These are phyloP conservation scores for Candida sakaeoensis DNA, from an alignment of 805 yeast species.

Conservation along the genomic window DNA sequence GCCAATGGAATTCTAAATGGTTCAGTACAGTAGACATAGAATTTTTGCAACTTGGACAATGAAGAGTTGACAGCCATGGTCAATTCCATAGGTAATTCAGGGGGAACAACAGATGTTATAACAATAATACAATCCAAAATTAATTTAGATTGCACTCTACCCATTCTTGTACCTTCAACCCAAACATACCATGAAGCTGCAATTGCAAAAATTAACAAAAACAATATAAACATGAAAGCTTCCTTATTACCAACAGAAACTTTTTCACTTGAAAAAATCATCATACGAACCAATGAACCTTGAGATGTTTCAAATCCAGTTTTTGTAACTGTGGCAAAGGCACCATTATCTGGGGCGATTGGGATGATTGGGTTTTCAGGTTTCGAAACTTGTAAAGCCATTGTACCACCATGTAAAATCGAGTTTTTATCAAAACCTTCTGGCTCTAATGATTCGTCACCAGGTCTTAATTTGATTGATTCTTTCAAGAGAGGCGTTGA, in stretches of 20 bases:
- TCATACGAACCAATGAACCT: conserved; percentile 94
- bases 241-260: conserved; percentile 95
- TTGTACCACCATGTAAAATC: conserved; percentile 91
- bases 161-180: conserved; percentile 95
- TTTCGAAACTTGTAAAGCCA: conserved; percentile 84
- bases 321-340: conserved; percentile 81
- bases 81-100: conserved; percentile 97
- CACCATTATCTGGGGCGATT: conserved; percentile 86
- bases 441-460: conserved; percentile 59
- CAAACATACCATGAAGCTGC: conserved; percentile 97
- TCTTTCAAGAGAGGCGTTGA: conserved; percentile 95
- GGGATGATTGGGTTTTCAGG: conserved; percentile 53
- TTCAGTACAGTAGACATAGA: conserved; percentile 92
- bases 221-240: conserved; percentile 87
- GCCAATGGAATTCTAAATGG: conserved; percentile 98
- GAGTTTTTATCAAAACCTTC: conserved; percentile 90
- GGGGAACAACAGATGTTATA: conserved; percentile 96
- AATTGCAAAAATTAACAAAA: conserved; percentile 84
- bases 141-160: conserved; percentile 90
- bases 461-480: conserved; percentile 80
- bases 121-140: conserved; percentile 93
- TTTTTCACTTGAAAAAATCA: conserved; percentile 95
- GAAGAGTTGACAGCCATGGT: conserved; percentile 97
- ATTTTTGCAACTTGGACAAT: conserved; percentile 80
- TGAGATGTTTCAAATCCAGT: conserved; percentile 99